Evolutionary conservation across 2,329 filamentous ascomycete genomes (phyloP).

Genomic region (Hirsutella rhossiliensis): DNA sequence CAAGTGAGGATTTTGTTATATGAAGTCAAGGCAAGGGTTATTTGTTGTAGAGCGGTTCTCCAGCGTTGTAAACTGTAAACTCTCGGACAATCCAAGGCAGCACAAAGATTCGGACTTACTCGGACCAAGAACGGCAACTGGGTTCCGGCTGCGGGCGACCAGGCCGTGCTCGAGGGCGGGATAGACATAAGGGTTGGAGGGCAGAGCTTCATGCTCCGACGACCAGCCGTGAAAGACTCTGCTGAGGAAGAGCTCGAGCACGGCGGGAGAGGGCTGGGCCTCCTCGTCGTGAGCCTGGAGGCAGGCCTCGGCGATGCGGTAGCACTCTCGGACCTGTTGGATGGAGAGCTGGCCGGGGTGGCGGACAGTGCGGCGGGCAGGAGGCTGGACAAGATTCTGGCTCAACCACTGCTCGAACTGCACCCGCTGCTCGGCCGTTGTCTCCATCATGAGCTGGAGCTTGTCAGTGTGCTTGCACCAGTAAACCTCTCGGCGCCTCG

Average conservation of each 20-base stretch:
- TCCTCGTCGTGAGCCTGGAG: neutral
- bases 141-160: no score
- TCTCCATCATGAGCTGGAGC: no score
- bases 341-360: neutral
- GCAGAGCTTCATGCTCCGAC: neutral
- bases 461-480: no score
- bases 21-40: no score
- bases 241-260: neutral
- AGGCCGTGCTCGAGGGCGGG: neutral
- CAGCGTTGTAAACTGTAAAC: no score
- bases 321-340: neutral
- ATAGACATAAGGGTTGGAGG: neutral
- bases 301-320: neutral
- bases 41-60: no score
- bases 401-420: neutral
- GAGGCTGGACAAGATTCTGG: no score
- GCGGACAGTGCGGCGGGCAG: no score
- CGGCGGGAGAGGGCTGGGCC: neutral
- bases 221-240: neutral
- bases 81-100: no score
- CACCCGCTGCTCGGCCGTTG: no score
- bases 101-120: neutral
- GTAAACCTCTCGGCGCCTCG: no score
- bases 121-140: neutral
- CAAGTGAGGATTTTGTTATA: no score